Evolutionary conservation across 352 stramenopile species (phyloP), one percentile per base, ranked within the genome.

Genomic region (Phytophthora aleatoria): DNA sequence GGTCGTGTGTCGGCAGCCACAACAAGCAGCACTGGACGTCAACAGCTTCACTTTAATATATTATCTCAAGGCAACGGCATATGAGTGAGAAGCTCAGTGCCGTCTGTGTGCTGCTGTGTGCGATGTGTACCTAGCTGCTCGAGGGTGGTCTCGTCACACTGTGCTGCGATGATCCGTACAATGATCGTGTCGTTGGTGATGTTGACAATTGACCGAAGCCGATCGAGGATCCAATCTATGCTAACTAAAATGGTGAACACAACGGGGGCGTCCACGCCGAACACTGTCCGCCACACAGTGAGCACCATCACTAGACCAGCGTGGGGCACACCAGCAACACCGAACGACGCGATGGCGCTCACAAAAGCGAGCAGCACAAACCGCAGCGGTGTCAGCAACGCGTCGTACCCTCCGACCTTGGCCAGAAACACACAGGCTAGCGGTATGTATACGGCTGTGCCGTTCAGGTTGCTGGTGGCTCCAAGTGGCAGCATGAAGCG

Each of bases 181-280:
- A 92, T 73, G 61, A 92, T 90, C 11, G 82, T 88, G 69, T 92
- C 83, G 67, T 90, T 91, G n/a, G 83, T 91, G 67, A 94, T 85
- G 64, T 92, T 94, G 61, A 90, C 78, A 26, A 92, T 66, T 24
- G 83, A 83, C 3, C 81, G 77, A 62, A 90, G 84, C 26, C 84
- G 82, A 64, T 92, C 81, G 39, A 93, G 51, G 54, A 93, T 77
- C 77, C 83, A 92, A 59, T 93, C 83, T 4, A 62, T 76, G 26
- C 81, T 87, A 48, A 93, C 83, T 12, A 93, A 45, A 54, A 91
- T 76, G 9, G 77, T 80, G 56, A 95, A 93, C 9, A 79, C 78
- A 11, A 78, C 61, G 1, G 84, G 86, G 39, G 92, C 48, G 11
- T 86, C 67, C 7, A 75, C 53, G 6, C 72, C 67, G 42, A 92